These are phyloP conservation scores for Sarocladium brachiariae DNA, from an alignment of 2,329 filamentous ascomycete species.

Conservation along the genomic window DNA sequence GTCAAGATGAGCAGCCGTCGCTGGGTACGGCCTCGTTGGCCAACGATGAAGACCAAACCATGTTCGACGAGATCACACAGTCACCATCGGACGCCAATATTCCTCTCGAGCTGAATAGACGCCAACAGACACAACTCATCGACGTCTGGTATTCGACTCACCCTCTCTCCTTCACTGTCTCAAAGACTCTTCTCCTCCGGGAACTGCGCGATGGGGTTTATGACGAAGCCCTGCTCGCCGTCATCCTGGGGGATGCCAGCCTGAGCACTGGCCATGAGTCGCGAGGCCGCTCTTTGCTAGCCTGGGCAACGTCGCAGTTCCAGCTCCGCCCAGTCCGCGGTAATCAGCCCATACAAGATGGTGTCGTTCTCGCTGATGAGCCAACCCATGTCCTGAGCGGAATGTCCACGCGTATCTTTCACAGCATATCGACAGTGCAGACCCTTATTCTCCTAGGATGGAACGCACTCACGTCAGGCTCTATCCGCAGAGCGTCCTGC, in stretches of 20 bases:
- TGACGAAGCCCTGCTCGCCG: constrained; percentile 30
- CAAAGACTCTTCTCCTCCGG: constrained; percentile 32
- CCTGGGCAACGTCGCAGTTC: constrained; percentile 28
- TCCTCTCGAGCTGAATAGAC: constrained; percentile 22
- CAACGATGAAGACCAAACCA: constrained; percentile 21
- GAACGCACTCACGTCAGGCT: constrained; percentile 26
- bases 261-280: constrained; percentile 24
- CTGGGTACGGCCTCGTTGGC: constrained; percentile 22
- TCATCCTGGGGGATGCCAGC: constrained; percentile 32
- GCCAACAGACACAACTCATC: constrained; percentile 29
- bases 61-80: constrained; percentile 23
- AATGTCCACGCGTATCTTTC: constrained; percentile 26
- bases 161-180: constrained; percentile 32
- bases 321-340: constrained; percentile 19
- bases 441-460: constrained; percentile 29
- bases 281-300: constrained; percentile 25
- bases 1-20: constrained; percentile 20
- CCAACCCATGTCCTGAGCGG: constrained; percentile 16
- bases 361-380: constrained; percentile 12
- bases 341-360: constrained; percentile 16
- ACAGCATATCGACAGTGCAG: constrained; percentile 26
- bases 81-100: constrained; percentile 15
- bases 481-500: constrained; percentile 27
- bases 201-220: constrained; percentile 31
- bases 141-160: constrained; percentile 35